Base-by-base conservation (phyloP, 2,329 filamentous ascomycete genomes). In the Colletotrichum chlorophyti region DNA sequence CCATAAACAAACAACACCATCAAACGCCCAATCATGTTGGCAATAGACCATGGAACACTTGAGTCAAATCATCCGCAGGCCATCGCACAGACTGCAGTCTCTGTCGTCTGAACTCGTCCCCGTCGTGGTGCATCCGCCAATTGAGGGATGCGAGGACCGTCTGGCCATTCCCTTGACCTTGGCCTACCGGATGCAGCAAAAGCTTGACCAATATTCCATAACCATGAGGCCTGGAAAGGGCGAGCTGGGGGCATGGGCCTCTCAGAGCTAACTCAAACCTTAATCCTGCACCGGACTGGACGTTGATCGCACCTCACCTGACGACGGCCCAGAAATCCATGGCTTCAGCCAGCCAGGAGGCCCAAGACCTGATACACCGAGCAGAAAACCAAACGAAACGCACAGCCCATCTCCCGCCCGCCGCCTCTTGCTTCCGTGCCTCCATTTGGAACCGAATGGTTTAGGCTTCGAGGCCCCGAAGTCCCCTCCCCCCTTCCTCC, bases 181-280 rank as follows among this genome's bases (percentile, higher is more conserved):
- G 41, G 34, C 17, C 26, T 24, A 35, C 9, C n/a, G 29, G 31
- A 45, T 26, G 31, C 32, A 12, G 42, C 23, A 35, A 7, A 43
- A 8, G 17, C 37, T 45, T 29, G 37, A 9, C 32, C 15, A 21
- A 50, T n/a, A n/a, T n/a, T n/a, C n/a, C n/a, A n/a, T n/a, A n/a
- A n/a, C n/a, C n/a, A n/a, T n/a, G n/a, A n/a, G n/a, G n/a, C n/a
- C n/a, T n/a, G n/a, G n/a, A n/a, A n/a, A n/a, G n/a, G n/a, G n/a
- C n/a, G n/a, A n/a, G n/a, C n/a, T n/a, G n/a, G n/a, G n/a, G n/a
- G 51, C 51, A 55, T 55, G 42, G 51, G 15, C 51, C 51, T 38
- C 37, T 27, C 23, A 9, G 14, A n/a, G n/a, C 6, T 15, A n/a
- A n/a, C 12, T 17, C 11, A 14, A 12, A 15, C 5, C n/a, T 31